Base-by-base conservation (phyloP, 345 rosid genomes). In the Combretum micranthum region DNA sequence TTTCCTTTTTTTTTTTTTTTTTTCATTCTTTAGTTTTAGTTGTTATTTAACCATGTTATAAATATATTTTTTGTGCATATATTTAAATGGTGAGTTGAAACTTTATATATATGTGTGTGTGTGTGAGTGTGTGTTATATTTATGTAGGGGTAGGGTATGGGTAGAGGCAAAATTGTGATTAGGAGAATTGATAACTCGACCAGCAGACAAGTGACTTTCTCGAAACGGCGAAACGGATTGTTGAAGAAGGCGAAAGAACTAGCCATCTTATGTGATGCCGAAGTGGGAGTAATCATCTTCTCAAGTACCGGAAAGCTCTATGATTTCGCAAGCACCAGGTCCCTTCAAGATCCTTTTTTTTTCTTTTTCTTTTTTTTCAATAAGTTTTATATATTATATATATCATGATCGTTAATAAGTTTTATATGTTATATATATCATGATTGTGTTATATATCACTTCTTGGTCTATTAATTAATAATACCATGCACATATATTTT, bases 111-210 rank as follows among this genome's bases (percentile, higher is more conserved):
- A n/a, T 53, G 43, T 44, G 42, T 52, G 2, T 22, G 3, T 20
- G 17, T 25, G 17, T 4, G 42, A 13, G 56, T 6, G 42, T 2
- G 4, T 8, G 4, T 22, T 25, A n/a, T 20, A 17, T 52, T 53
- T 23, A 5, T 15, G 15, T 13, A 47, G 47, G 52, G 57, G 12
- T 12, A 23, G 32, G 17, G 20, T 21, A 80, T 80, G 85, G 85
- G 85, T 70, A 77, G 85, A 71, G 85, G 85, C 39, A 80, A 80
- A 67, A 80, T 80, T 59, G 76, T 70, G 68, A 80, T 80, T 42
- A 69, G 82, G 69, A 77, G 85, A 64, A 80, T 80, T 55, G 85
- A 80, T 17, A 75, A 80, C 51, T 72, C 82, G 58, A 74, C 85
- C 47, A 80, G 82, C 69, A 69, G 85, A 69, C 85, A 80, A 62